phyloP scores from a whole-genome alignment of 1,284 basidiomycete genomes.

The Cryptococcus hybrid region DNA sequence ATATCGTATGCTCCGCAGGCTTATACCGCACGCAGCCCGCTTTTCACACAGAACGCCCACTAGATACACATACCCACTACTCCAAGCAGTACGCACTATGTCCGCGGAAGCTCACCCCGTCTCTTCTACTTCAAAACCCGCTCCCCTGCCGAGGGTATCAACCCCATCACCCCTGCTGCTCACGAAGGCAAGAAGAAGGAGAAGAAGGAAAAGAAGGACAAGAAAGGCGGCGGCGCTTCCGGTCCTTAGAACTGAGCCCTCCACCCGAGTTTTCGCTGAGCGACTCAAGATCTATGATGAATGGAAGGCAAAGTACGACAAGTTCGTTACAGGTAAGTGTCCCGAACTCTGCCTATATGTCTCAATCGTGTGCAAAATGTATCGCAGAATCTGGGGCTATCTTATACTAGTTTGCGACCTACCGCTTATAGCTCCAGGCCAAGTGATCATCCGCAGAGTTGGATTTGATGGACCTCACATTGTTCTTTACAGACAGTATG shows the following conservation, averaged over 20 bases:
- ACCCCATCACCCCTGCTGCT: slow-evolving; percentile 21
- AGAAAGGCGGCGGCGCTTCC: slow-evolving; percentile 13
- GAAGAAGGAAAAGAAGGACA: slow-evolving; percentile 46
- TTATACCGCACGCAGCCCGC: neutral
- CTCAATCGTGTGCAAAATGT: no score
- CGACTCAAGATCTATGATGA: slow-evolving; percentile 89
- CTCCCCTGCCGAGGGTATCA: slow-evolving; percentile 29
- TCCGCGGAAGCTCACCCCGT: slow-evolving; percentile 48
- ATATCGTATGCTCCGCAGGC: neutral
- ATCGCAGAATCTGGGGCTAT: no score
- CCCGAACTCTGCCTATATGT: no score
- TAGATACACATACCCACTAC: neutral
- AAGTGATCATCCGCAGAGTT: no score
- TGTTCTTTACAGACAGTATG: neutral
- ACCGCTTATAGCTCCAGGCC: neutral
- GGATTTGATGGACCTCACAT: no score
- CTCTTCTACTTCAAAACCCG: slow-evolving; percentile 39
- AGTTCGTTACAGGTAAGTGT: slow-evolving; percentile 66
- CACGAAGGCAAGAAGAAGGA: slow-evolving; percentile 15
- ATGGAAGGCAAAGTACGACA: slow-evolving; percentile 82
- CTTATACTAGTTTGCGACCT: neutral
- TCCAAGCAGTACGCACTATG: slow-evolving; percentile 13
- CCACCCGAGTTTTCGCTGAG: slow-evolving; percentile 83
- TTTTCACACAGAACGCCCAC: neutral
- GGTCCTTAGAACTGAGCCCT: slow-evolving; percentile 54